Evolutionary conservation across 352 stramenopile species (phyloP).

Genomic region (Pythium sukuiense): DNA sequence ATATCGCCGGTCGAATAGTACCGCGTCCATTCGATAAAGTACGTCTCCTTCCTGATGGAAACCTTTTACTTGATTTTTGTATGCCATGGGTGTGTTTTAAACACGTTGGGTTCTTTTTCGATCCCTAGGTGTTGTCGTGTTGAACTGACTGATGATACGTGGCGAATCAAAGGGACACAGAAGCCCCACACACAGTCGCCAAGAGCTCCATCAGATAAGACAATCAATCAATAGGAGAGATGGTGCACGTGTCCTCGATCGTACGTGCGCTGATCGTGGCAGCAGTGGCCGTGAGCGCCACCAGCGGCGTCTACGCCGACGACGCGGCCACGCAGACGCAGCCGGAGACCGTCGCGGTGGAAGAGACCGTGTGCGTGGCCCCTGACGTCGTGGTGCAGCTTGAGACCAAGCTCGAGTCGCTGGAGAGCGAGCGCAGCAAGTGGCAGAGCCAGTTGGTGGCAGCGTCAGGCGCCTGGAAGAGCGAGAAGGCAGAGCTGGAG

Average conservation of each 20-base stretch:
- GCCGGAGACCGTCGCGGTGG: not conserved
- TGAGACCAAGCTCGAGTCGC: slow-evolving; percentile 44
- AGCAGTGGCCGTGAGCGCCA: slow-evolving; percentile 32
- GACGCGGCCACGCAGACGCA: slow-evolving; percentile 29
- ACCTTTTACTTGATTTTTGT: slow-evolving; percentile 22
- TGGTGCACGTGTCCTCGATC: slow-evolving; percentile 44
- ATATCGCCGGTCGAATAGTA: not conserved
- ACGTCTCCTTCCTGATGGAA: not conserved
- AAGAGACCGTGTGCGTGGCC: slow-evolving; percentile 27
- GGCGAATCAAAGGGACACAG: slow-evolving; percentile 25
- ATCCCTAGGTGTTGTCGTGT: slow-evolving; percentile 11
- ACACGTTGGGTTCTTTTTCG: slow-evolving; percentile 30
- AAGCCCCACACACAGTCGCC: not conserved
- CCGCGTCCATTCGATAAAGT: not conserved
- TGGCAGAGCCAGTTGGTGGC: slow-evolving; percentile 43
- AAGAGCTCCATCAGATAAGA: slow-evolving; percentile 5
- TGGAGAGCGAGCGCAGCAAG: slow-evolving; percentile 42
- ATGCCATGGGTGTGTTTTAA: slow-evolving; percentile 18
- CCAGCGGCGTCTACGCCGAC: slow-evolving; percentile 9
- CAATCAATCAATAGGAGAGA: not conserved
- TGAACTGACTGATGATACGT: slow-evolving; percentile 25
- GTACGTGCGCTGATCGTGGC: slow-evolving; percentile 40
- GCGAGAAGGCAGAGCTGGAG: slow-evolving; percentile 34
- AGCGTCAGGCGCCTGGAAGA: slow-evolving; percentile 31
- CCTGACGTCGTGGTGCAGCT: slow-evolving; percentile 42